Evolutionary conservation across 129 eudicot species (phyloP), one percentile per base, ranked within the genome.

Genomic region (Flaveria robusta): DNA sequence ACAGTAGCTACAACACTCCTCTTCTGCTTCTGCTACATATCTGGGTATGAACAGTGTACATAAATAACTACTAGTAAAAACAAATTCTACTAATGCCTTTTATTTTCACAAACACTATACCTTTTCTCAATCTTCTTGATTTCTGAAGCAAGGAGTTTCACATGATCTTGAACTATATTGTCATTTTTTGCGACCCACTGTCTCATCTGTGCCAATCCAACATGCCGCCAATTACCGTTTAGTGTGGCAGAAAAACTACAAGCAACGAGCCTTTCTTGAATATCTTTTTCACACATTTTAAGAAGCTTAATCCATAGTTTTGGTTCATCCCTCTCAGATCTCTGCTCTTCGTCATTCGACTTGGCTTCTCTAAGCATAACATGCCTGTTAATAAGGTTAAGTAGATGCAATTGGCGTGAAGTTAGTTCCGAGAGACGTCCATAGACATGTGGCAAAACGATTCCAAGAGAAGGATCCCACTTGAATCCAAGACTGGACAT

Each of bases 341-440:
- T 79, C 34, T 72, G 77, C n/a, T 74, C 47, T 76, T 81, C 70
- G 49, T 59, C 29, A 71, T 62, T 75, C 39, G 58, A 75, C 63
- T 75, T 82, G 23, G 68, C 49, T 22, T 82, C 87, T 4, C 62
- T 43, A 69, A 89, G 87, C 12, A 87, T 65, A 34, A 87, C 88
- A 52, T 77, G 90, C 87, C 97, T 87, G 74, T 64, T 68, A n/a
- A 95, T 66, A 42, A 91, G 73, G 63, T 89, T 91, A 60, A 95
- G 56, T 42, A 91, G 88, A 82, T 89, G 90, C 85, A 95, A 85
- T 76, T 82, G 90, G 13, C 99, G 96, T 9, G 90, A 84, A 3
- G 87, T 59, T 37, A 95, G 43, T 20, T 72, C 81, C 2, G 90
- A 50, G 47, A 93, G 83, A 69, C 47, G 70, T 74, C 60, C 52